phyloP scores from a whole-genome alignment of 2,329 filamentous ascomycete genomes.

The Alternaria gaisen region DNA sequence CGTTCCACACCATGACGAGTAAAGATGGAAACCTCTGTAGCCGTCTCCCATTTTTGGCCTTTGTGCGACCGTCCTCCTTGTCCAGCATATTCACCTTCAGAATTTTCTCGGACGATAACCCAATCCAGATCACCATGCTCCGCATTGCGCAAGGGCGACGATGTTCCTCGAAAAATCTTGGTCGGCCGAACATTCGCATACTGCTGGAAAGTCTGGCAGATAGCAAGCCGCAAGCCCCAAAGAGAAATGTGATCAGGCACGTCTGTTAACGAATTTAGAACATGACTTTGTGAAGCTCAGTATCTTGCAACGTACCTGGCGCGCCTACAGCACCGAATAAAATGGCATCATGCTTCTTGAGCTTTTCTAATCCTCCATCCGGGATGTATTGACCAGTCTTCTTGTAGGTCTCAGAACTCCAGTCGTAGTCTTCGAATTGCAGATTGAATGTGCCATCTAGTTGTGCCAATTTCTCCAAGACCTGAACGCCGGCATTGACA shows the following conservation, averaged over 20 bases:
- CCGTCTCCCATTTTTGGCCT: constrained; percentile 66
- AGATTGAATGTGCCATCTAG: constrained; percentile 66
- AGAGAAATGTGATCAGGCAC: constrained; percentile 66
- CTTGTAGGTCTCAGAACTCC: constrained; percentile 73
- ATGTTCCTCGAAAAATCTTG: constrained; percentile 67
- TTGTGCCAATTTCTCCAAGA: constrained; percentile 64
- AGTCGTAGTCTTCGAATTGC: constrained; percentile 70
- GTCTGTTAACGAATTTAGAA: constrained; percentile 41
- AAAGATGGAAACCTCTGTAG: constrained; percentile 71
- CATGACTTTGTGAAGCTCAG: neutral
- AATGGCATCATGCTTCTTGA: constrained; percentile 70
- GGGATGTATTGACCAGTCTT: constrained; percentile 72
- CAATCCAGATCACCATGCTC: constrained; percentile 69
- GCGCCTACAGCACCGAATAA: constrained; percentile 74
- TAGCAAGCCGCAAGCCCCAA: constrained; percentile 65
- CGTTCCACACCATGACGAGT: constrained; percentile 67
- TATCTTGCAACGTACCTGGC: constrained; percentile 53
- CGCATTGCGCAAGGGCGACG: constrained; percentile 64
- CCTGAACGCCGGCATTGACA: constrained; percentile 69
- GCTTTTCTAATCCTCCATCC: constrained; percentile 64
- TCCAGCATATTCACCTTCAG: constrained; percentile 72
- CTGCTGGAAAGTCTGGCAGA: constrained; percentile 64
- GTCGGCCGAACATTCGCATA: constrained; percentile 68
- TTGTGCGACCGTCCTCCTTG: constrained; percentile 70
- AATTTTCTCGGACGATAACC: constrained; percentile 73